Evolutionary conservation across 768 basidiomycete genomes (phyloP), one percentile per base, ranked within the genome.

Genomic region (Mycena alexandri): DNA sequence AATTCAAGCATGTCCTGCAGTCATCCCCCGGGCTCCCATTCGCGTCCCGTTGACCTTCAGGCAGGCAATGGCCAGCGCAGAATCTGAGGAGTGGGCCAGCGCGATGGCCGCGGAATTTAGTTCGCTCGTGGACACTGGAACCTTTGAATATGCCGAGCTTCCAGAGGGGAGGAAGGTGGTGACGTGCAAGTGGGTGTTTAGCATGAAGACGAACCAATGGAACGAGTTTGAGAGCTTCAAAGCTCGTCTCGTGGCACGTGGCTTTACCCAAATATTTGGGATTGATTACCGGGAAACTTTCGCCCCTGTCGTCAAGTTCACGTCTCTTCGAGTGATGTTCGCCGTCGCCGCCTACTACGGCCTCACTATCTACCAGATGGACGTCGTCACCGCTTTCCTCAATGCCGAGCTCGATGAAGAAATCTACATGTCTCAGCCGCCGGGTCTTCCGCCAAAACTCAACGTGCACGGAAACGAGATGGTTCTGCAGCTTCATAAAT

Each of bases 131-230:
- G 42, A 62, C 1, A 54, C 42, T 10, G 61, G 51, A 11, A 62
- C 42, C 3, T 61, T 52, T 8, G 51, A 61, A 21, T 61, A 52
- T 10, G 50, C 10, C 0, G 41, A 61, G n/a, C 1, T 19, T 29
- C 60, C 60, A 43, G 50, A 52, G 51, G 60, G 60, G 3, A 8
- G 50, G 41, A 61, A 44, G 50, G 25, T 61, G 4, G 29, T 61
- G 14, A n/a, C n/a, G n/a, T n/a, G n/a, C n/a, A n/a, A n/a, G n/a
- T n/a, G n/a, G n/a, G n/a, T n/a, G n/a, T n/a, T 51, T 19, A 51
- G 48, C 21, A 36, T 61, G 19, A 61, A 61, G 36, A 3, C 6
- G 0, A 42, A 61, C 34, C 48, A 51, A 34, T 50, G 24, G 48
- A 42, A 42, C 24, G 44, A 58, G 44, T 58, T 46, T 9, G 29